Base-by-base conservation (phyloP, 176 grass and related monocot genomes). In the Eremochloa ophiuroides region DNA sequence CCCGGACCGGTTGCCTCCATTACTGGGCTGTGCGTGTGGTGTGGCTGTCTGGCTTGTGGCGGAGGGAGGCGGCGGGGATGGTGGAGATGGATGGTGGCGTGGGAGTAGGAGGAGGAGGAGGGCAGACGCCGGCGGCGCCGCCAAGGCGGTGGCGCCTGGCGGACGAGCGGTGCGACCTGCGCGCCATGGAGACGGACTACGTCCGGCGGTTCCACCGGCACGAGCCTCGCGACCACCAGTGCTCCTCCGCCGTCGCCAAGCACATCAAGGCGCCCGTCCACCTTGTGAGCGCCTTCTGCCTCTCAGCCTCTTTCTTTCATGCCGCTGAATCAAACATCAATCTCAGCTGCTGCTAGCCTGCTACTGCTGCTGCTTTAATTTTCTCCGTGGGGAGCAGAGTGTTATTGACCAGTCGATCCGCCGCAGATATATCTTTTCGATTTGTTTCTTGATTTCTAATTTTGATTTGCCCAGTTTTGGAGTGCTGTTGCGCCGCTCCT, bases 261-360 rank as follows among this genome's bases (percentile, higher is more conserved):
- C 92, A 92, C 85, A 92, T 97, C 83, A 92, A 87, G 72, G 92
- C 94, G 13, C 94, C 94, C 73, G 89, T 94, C 62, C 85, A 97
- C 79, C 89, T 97, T 10, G 94, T 97, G 88, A 87, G 84, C 73
- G 6, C 37, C 48, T n/a, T n/a, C n/a, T 62, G 6, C 25, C 40
- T 44, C 5, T 8, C 7, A 28, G 14, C 40, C 26, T 28, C 26
- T 46, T 1, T 23, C 26, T 29, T 41, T 5, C 79, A 8, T 70
- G 79, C 37, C 16, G 51, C 29, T 31, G 68, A 62, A 30, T 41
- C 50, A 1, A 60, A 42, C n/a, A 58, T 41, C 64, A 11, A 37
- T 37, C 5, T 75, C 12, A 13, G 48, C 38, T 46, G 20, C 12
- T 62, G 27, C 27, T 26, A n/a, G n/a, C n/a, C n/a, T 59, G 4